Base-by-base conservation (phyloP, 305 asterid species). In the Fraxinus xanthoxyloides region DNA sequence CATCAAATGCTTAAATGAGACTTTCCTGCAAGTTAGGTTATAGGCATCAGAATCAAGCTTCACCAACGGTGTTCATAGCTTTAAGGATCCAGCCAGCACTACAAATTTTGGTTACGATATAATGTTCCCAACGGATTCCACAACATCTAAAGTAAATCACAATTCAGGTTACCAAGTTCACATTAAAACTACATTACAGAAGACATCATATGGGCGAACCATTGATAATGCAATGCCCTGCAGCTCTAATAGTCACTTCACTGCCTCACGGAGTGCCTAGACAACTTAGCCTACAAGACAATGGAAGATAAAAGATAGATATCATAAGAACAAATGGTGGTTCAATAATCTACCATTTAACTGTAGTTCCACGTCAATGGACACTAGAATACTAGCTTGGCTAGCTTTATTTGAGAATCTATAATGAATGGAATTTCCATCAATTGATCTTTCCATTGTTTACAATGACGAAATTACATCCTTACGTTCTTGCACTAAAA, bases 261-360 rank as follows among this genome's bases (percentile, higher is more conserved):
- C n/a, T n/a, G n/a, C n/a, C n/a, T n/a, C n/a, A 81, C 86, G 0
- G 61, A 19, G 79, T 88, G 87, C 85, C 75, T 88, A 15, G 89
- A 89, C 84, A 91, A 79, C 85, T 88, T 92, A 48, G 74, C 83
- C 94, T 89, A 75, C 54, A 87, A 19, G 34, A 78, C 73, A 75
- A 38, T 48, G 19, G 51, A 70, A 34, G 63, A 78, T 10, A 48
- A 17, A 63, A 63, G 70, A 43, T n/a, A 81, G 28, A 31, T 38
- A 36, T 77, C 72, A 72, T 4, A 40, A 2, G 51, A 15, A 74
- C 9, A 63, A 79, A 59, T 17, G 7, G 43, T 51, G 70, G 21
- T 28, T 69, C 63, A 65, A 36, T 56, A 78, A 36, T 46, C 32
- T 24, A 26, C 21, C 12, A 12, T 19, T 28, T 15, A 34, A 32